Base-by-base conservation (phyloP, 805 yeast genomes). In the Candida nonsorbophila region DNA sequence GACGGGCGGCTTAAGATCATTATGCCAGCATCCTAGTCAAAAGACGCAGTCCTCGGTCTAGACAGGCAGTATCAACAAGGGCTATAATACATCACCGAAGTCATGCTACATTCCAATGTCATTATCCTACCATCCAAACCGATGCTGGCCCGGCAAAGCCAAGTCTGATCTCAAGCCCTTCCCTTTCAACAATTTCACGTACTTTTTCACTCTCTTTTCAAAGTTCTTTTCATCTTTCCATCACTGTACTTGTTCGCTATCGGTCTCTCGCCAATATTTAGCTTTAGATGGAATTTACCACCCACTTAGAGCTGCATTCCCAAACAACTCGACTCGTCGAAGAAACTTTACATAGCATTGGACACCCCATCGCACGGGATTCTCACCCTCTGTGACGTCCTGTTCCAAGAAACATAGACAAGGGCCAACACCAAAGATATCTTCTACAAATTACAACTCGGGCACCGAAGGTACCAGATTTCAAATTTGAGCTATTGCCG, bases 201-300 rank as follows among this genome's bases (percentile, higher is more conserved):
- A 53, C 62, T 58, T 48, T 56, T 58, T 55, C 62, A 57, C 64
- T 57, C 63, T 53, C 63, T 57, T 56, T 56, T 55, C 62, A 57
- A 54, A 54, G 62, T 57, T 47, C 63, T 56, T 58, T 58, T 58
- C 63, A 59, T 58, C 65, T 58, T 57, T 59, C 63, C 63, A 49
- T 59, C 63, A 59, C 64, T 54, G 62, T 59, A 58, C 65, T 57
- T 59, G 65, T 58, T 58, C 62, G 62, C 62, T 59, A 59, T 58
- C 65, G 63, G 65, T 58, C 63, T 57, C 65, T 57, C 62, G 62
- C 67, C 63, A 55, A 57, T 57, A 58, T 58, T 58, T 54, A 59
- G 65, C 64, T 53, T 59, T 55, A 56, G 24, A 22, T 55, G 64
- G 63, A 55, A 51, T 53, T 44, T 48, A 51, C 58, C 55, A 49